Evolutionary conservation across 192 early-diverging fungal genomes (phyloP), one percentile per base, ranked within the genome.

Genomic region (Phlyctochytrium arcticum): DNA sequence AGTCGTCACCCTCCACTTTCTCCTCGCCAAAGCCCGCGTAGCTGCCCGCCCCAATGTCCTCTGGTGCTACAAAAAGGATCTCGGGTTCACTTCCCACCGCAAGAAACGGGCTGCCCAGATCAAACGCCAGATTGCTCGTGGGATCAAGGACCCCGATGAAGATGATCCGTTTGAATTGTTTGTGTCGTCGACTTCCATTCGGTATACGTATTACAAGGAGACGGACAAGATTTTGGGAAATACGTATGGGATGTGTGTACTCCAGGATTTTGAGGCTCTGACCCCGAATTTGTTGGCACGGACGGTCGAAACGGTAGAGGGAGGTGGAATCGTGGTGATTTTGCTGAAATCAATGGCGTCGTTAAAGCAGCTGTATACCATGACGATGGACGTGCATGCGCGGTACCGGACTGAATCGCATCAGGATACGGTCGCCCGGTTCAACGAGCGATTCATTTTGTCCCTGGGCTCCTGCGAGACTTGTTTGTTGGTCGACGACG

Each of bases 101-200:
- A 96, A 96, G 72, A 98, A 99, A 87, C 82, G 96, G 42, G 93
- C 95, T 79, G 87, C 87, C 31, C 93, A 95, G 76, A 93, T 99
- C 70, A 95, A 95, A 80, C 87, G 85, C 49, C 92, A 97, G 67
- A 90, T 99, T 62, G 92, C 93, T 62, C 76, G 89, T 26, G 96
- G 96, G 1, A 86, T 90, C 49, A 76, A 91, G 59, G 92, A 99
- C 48, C 80, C 91, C 8, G 95, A 99, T 78, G 75, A 85, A 24
- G 93, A 99, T 39, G 95, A 99, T 73, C 96, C 96, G n/a, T 99
- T 99, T 54, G 96, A 99, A 74, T 85, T 99, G 51, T 99, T 99
- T 70, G 85, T 99, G 23, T 83, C 94, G 3, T 88, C 92, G 46
- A 96, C 96, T 29, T 85, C 94, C 68, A 98, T 99, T 69, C 85